Base-by-base conservation (phyloP, 352 stramenopile genomes). In the Phytopythium sindhum region DNA sequence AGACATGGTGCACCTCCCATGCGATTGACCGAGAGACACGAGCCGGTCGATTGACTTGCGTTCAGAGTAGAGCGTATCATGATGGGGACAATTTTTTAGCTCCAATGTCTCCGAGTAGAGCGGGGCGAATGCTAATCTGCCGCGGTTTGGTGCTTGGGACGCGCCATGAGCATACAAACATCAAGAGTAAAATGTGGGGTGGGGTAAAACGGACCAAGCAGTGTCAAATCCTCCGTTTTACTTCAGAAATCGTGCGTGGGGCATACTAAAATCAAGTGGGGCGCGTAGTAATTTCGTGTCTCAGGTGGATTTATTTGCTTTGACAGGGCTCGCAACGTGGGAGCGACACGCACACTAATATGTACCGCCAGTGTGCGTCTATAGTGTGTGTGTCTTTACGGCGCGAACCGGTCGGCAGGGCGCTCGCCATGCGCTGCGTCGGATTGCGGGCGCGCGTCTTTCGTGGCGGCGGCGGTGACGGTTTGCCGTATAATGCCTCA, bases 231-330 rank as follows among this genome's bases (percentile, higher is more conserved):
- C 47, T 53, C 12, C 48, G 48, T 39, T 55, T 55, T 37, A 55
- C 48, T 55, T 55, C 48, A 55, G 48, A 55, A 55, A 39, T 5
- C 45, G 45, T 4, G 47, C 47, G 47, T 11, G 24, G 24, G 0
- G 26, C 48, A 55, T 55, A 39, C 26, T 23, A 55, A 37, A 55
- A 55, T 55, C 48, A 55, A 55, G 48, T 55, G 12, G 24, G 24
- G 19, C 24, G 47, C 2, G 47, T 12, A 17, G 10, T 52, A 52
- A 31, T 31, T 28, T 12, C 23, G 45, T 52, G 45, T 52, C 45
- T 4, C 45, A 52, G n/a, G 19, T 19, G 3, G 33, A 39, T 29
- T 31, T 15, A 31, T 19, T 15, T 26, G 45, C 19, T 26, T 52
- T 31, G 45, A 28, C 21, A 50, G 21, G 39, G 15, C n/a, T 24